Conservation (phyloP, 768 basidiomycete species). For the Clavaria fumosa region DNA sequence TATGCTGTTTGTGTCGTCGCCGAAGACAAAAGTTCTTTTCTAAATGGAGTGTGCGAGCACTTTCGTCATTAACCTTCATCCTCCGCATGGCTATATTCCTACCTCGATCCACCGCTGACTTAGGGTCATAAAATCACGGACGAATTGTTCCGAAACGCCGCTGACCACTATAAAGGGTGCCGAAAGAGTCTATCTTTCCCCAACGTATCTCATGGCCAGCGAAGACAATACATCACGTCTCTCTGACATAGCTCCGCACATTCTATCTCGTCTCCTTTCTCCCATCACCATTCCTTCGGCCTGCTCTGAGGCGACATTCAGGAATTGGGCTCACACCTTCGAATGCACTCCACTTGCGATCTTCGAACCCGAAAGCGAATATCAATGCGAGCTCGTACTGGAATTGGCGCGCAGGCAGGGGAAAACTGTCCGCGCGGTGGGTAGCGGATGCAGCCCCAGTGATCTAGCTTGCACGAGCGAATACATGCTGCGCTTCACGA, state of each 20-base stretch:
- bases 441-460: conserved; percentile 85
- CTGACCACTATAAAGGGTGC: no score
- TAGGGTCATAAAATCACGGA: no score
- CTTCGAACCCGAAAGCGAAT: conserved; percentile 58
- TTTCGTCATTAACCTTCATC: no score
- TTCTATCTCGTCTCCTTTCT: conserved; percentile 37
- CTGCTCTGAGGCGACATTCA: conserved; percentile 34
- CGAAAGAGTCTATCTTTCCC: no score
- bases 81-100: no score
- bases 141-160: no score
- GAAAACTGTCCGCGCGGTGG: conserved; percentile 63
- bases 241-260: conserved; percentile 24
- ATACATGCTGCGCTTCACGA: conserved; percentile 71
- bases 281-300: conserved; percentile 36
- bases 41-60: no score
- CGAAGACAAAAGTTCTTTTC: no score
- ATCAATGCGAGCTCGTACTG: conserved; percentile 59
- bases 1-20: no score
- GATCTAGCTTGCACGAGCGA: conserved; percentile 85
- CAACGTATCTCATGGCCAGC: no score
- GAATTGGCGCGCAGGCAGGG: conserved; percentile 66
- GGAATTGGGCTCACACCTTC: conserved; percentile 83
- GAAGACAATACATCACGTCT: conserved; percentile 17
- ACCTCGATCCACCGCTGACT: no score
- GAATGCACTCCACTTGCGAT: conserved; percentile 48